These are phyloP conservation scores for Calonectria hawksworthii DNA, from an alignment of 2,329 filamentous ascomycete genomes.

Conservation along the genomic window DNA sequence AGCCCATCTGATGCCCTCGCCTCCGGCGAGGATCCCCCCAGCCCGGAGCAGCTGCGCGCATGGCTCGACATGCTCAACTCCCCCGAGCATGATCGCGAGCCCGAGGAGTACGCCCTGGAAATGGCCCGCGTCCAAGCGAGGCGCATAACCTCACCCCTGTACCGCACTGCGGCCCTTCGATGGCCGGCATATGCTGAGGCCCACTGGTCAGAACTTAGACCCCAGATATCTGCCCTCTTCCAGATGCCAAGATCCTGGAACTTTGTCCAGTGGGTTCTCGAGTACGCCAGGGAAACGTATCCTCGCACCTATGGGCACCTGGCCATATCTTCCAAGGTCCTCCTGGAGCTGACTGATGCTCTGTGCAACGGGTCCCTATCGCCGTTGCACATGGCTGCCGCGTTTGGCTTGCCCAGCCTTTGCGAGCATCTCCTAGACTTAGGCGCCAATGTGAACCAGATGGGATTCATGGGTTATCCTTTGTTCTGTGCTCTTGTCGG, in stretches of 20 bases:
- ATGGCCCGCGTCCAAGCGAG: constrained; percentile 38
- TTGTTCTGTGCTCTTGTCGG: constrained; percentile 54
- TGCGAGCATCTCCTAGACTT: constrained; percentile 44
- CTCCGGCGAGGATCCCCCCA: constrained; percentile 26
- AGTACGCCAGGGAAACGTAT: constrained; percentile 49
- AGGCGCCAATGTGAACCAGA: constrained; percentile 38
- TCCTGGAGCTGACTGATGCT: constrained; percentile 48
- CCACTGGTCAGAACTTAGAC: constrained; percentile 46
- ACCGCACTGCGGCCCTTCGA: constrained; percentile 42
- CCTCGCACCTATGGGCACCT: constrained; percentile 42
- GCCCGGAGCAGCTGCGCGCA: constrained; percentile 32
- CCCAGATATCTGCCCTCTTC: constrained; percentile 49
- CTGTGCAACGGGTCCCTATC: constrained; percentile 46
- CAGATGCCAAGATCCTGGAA: constrained; percentile 41
- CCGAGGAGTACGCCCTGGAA: constrained; percentile 46
- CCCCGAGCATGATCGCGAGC: constrained; percentile 42
- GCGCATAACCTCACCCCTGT: constrained; percentile 41
- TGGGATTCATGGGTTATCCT: constrained; percentile 47
- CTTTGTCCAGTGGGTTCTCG: constrained; percentile 54
- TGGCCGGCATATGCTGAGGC: constrained; percentile 47
- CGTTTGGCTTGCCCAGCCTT: constrained; percentile 49
- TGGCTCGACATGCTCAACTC: constrained; percentile 42
- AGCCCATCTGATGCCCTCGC: background rate
- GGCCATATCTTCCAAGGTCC: constrained; percentile 37
- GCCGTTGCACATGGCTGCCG: constrained; percentile 53